Percentiles rank a stretch among this genome's conserved stretches.
These are phyloP conservation scores for Aspergillus brasiliensis DNA, from an alignment of 2,329 filamentous ascomycete species.

Conservation along the genomic window DNA sequence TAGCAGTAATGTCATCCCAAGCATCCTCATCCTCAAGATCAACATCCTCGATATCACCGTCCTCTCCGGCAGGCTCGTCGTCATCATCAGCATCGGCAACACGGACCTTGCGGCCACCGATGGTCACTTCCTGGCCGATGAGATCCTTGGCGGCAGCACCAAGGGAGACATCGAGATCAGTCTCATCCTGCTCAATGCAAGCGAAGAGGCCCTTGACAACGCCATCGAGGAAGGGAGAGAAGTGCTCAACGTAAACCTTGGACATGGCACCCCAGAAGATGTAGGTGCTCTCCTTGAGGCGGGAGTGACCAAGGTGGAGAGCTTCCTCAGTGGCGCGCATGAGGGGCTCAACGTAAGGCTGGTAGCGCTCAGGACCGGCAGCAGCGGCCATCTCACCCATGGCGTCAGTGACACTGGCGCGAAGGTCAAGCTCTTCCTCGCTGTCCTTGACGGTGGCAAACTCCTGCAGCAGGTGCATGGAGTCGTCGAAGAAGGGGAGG, in stretches of 20 bases:
- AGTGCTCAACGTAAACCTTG: conserved; percentile 80
- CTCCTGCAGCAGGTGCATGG: conserved; percentile 83
- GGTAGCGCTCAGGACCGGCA: conserved; percentile 82
- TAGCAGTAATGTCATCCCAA: conserved; percentile 79
- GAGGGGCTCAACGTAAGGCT: conserved; percentile 85
- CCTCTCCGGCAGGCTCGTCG: conserved; percentile 51
- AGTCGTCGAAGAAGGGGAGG: conserved; percentile 85
- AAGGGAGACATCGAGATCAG: conserved; percentile 74
- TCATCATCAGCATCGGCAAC: conserved; percentile 67
- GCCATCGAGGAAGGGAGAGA: conserved; percentile 50
- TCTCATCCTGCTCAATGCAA: conserved; percentile 86
- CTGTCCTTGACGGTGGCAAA: conserved; percentile 85
- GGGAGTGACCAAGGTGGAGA: conserved; percentile 81
- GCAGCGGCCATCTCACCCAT: conserved; percentile 91
- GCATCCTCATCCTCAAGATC: conserved; percentile 79
- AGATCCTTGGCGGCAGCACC: conserved; percentile 74
- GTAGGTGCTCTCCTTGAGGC: conserved; percentile 93
- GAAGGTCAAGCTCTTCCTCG: conserved; percentile 85
- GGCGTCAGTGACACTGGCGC: conserved; percentile 86
- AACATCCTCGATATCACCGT: conserved; percentile 62
- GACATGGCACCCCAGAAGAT: conserved; percentile 94
- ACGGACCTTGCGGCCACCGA: conserved; percentile 84
- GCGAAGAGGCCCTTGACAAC: conserved; percentile 66
- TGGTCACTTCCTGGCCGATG: conserved; percentile 72
- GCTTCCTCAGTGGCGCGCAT: conserved; percentile 94